Base-by-base conservation (phyloP, 495 filamentous ascomycete genomes). In the Neurospora pannonica region DNA sequence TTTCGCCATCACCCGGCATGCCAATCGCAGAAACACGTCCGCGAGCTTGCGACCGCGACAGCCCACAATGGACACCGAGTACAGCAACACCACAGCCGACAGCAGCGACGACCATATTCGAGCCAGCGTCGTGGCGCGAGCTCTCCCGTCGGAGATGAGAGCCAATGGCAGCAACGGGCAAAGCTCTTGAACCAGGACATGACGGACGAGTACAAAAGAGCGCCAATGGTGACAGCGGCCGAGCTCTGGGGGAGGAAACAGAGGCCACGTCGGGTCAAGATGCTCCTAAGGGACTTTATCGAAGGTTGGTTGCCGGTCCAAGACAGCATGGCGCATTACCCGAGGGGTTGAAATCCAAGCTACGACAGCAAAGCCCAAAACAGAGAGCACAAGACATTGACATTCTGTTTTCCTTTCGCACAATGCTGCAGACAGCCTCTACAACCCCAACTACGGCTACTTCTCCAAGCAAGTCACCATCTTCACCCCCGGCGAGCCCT, bases 381-480 rank as follows among this genome's bases (percentile, higher is more conserved):
- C 8, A 31, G 24, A 19, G 28, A 43, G 70, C 37, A 39, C 38
- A n/a, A 39, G 34, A 37, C 37, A 67, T 21, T 71, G 19, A 38
- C 77, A 74, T 39, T 46, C 39, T 19, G 13, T 62, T 48, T 19
- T 60, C 60, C 36, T 24, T 17, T 17, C 70, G 34, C 19, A 34
- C 15, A 19, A 17, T 67, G 54, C 54, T 67, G 10, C 75, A 97
- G 96, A 99, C 83, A 95, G 93, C 78, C 85, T 99, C 38, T 99
- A 99, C 81, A 99, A 99, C 81, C 95, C 95, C 0, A 85, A 95
- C 80, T 99, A 99, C 77, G 96, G 96, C 71, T 99, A 98, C 83
- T 99, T 99, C 84, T 94, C 94, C 39, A 97, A 97, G 81, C 94
- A 97, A 80, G 96, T 92, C 77, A 94, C 96, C 75, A 99, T 99